phyloP scores from a whole-genome alignment of 2,329 filamentous ascomycete species.

The Penicillium vulpinum region DNA sequence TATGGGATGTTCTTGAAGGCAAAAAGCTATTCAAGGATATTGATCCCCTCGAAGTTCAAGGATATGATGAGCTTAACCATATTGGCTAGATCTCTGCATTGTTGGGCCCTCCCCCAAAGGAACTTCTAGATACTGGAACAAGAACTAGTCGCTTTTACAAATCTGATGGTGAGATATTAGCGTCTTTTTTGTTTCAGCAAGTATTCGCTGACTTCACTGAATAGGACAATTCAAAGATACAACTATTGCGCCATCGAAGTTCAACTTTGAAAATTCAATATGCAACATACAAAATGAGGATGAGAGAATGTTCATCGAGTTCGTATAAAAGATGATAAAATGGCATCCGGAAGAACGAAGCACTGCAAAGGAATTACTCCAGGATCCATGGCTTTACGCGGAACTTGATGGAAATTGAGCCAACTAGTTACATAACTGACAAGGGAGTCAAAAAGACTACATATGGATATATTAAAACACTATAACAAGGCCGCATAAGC shows the following conservation, averaged over 20 bases:
- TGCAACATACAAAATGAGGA: conserved; percentile 26
- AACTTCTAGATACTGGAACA: conserved; percentile 28
- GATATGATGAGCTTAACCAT: conserved; percentile 30
- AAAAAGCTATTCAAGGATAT: conserved; percentile 28
- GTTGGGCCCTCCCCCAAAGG: conserved; percentile 27
- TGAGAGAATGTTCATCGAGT: conserved; percentile 31
- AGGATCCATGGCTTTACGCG: conserved; percentile 34
- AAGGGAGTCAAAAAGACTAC: too few species aligned
- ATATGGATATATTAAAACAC: too few species aligned
- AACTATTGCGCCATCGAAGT: background rate
- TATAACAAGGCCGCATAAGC: too few species aligned
- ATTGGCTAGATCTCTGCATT: conserved; percentile 35
- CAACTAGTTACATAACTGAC: too few species aligned
- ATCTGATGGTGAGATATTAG: conserved; percentile 1
- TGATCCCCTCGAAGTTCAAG: conserved; percentile 19
- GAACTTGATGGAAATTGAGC: background rate
- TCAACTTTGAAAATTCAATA: conserved; percentile 16
- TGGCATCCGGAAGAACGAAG: conserved; percentile 33
- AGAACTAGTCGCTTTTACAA: conserved; percentile 11
- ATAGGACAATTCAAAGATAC: conserved; percentile 6
- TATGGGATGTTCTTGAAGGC: conserved; percentile 34
- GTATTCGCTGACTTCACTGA: background rate
- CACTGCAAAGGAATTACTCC: conserved; percentile 32
- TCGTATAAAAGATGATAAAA: conserved; percentile 30
- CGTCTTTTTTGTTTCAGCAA: background rate